These are phyloP conservation scores for Neopestalotiopsis clavispora DNA, from an alignment of 2,329 filamentous ascomycete species.

Conservation along the genomic window DNA sequence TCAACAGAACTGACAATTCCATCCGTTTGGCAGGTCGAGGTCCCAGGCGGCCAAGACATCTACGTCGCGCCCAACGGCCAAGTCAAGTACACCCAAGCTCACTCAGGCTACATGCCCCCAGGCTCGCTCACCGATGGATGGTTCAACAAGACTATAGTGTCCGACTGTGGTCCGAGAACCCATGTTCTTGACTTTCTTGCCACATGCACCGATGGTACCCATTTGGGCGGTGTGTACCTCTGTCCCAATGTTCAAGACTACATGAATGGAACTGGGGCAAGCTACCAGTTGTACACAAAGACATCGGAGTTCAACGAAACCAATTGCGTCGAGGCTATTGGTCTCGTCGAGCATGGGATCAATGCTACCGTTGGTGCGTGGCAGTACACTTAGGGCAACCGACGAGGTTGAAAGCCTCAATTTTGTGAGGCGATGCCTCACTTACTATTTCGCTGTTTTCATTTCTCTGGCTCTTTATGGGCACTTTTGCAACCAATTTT, in stretches of 20 bases:
- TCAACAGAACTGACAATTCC: background rate
- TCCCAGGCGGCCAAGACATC: conserved; percentile 67
- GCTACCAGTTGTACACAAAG: conserved; percentile 33
- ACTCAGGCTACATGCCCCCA: conserved; percentile 55
- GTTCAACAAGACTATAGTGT: conserved; percentile 33
- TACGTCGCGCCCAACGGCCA: conserved; percentile 60
- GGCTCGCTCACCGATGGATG: conserved; percentile 59
- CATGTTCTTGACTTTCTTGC: conserved; percentile 33
- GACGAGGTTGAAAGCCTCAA: background rate
- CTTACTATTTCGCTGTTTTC: background rate
- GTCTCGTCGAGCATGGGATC: conserved; percentile 34
- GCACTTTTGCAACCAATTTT: too few species aligned
- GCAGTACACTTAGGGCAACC: conserved; percentile 40
- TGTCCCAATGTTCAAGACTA: conserved; percentile 29
- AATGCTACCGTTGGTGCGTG: conserved; percentile 39
- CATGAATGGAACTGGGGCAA: conserved; percentile 27
- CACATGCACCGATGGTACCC: conserved; percentile 29
- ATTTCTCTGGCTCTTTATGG: background rate
- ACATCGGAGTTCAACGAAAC: conserved; percentile 30
- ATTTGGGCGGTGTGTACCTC: conserved; percentile 31
- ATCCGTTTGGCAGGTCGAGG: conserved; percentile 44
- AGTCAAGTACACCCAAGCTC: conserved; percentile 60
- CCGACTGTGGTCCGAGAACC: conserved; percentile 28
- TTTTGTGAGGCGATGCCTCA: background rate
- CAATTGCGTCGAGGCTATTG: conserved; percentile 39